Evolutionary conservation across 2,329 filamentous ascomycete genomes (phyloP).

Genomic region (Fusarium sp.): DNA sequence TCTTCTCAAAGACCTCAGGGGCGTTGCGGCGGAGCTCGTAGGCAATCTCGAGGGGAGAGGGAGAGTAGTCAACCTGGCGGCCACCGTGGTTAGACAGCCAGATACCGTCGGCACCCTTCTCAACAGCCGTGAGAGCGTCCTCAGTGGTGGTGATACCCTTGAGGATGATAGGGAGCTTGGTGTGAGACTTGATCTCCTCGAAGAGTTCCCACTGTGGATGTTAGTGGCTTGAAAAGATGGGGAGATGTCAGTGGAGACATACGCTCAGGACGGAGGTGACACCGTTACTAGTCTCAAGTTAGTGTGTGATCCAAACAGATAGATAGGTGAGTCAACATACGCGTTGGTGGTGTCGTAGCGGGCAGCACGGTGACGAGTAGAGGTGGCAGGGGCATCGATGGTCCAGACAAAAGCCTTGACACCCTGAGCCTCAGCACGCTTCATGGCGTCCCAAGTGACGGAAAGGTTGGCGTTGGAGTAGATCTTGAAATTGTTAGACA

Average conservation of each 20-base stretch:
- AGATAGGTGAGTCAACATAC: too few species aligned
- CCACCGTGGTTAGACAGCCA: slow-evolving; percentile 57
- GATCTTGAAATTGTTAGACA: too few species aligned
- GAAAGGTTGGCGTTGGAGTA: slow-evolving; percentile 50
- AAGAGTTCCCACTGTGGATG: slow-evolving; percentile 38
- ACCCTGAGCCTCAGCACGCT: slow-evolving; percentile 47
- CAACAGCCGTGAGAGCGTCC: slow-evolving; percentile 49
- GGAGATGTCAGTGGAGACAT: background rate
- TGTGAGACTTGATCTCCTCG: slow-evolving; percentile 47
- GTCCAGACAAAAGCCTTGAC: slow-evolving; percentile 55
- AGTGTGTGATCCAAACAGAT: too few species aligned
- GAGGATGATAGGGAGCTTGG: slow-evolving; percentile 51
- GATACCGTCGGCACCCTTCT: slow-evolving; percentile 50
- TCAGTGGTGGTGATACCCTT: slow-evolving; percentile 54
- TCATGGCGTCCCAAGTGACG: slow-evolving; percentile 48
- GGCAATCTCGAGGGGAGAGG: slow-evolving; percentile 41
- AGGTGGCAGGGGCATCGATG: slow-evolving; percentile 45
- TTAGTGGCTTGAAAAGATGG: background rate
- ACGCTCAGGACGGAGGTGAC: slow-evolving; percentile 39
- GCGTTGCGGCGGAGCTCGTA: slow-evolving; percentile 51
- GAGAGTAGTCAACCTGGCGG: slow-evolving; percentile 53
- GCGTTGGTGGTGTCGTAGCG: slow-evolving; percentile 43
- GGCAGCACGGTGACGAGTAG: slow-evolving; percentile 41
- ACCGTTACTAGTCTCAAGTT: slow-evolving; percentile 25
- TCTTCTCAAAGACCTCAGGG: slow-evolving; percentile 50